Percentiles rank a stretch among this genome's conserved stretches.
Evolutionary conservation across 1,284 basidiomycete species (phyloP).

Genomic region (Papiliotrema flavescens): DNA sequence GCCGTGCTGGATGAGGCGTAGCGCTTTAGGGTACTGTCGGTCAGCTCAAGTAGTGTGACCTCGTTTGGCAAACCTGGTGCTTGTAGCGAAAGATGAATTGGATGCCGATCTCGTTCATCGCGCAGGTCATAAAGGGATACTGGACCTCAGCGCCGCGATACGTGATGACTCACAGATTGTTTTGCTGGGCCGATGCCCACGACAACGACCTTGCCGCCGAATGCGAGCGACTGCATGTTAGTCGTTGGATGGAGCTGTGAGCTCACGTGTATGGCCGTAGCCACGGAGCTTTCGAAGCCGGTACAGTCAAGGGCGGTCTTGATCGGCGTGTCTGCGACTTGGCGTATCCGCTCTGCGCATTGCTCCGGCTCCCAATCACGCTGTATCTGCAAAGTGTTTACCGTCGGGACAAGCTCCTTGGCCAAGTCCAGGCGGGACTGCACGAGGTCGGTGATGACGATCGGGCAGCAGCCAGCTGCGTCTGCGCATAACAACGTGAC

Average conservation of each 20-base stretch:
- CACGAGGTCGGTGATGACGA: slow-evolving; percentile 55
- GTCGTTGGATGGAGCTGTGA: not conserved
- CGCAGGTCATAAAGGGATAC: slow-evolving; percentile 53
- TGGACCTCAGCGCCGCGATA: too few relatives aligned
- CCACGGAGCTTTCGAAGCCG: slow-evolving; percentile 80
- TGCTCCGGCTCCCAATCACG: slow-evolving; percentile 35
- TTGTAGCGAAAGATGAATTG: too few relatives aligned
- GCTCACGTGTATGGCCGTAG: slow-evolving; percentile 67
- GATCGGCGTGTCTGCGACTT: slow-evolving; percentile 34
- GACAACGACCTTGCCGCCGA: slow-evolving; percentile 54
- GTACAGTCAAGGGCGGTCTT: slow-evolving; percentile 55
- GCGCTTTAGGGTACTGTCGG: slow-evolving; percentile 67
- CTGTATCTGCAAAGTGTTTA: slow-evolving; percentile 48
- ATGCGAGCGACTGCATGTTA: slow-evolving; percentile 44
- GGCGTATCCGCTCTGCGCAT: slow-evolving; percentile 40
- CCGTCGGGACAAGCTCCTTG: slow-evolving; percentile 51
- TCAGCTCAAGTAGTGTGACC: too few relatives aligned
- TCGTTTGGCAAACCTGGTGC: too few relatives aligned
- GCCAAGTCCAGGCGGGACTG: slow-evolving; percentile 54
- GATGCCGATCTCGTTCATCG: slow-evolving; percentile 54
- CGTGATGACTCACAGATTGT: slow-evolving; percentile 41
- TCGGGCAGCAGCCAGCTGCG: slow-evolving; percentile 55
- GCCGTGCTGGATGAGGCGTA: slow-evolving; percentile 71
- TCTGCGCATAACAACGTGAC: slow-evolving; percentile 53
- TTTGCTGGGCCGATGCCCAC: slow-evolving; percentile 54